Base-by-base conservation (phyloP, 257 asterid genomes). In the Solanum ahanhuiri region DNA sequence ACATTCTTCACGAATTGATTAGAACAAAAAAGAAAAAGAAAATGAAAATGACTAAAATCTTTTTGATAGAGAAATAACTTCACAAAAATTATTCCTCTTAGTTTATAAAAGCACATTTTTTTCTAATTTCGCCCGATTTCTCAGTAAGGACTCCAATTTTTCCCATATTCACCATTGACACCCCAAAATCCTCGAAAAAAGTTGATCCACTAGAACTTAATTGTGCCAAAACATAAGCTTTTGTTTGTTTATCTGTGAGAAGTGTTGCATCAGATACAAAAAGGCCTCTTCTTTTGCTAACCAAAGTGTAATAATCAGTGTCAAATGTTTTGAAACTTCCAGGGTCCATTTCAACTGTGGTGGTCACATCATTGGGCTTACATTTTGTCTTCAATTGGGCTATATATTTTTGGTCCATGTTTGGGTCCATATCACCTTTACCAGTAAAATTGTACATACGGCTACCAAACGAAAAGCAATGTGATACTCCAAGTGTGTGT, bases 181-280 rank as follows among this genome's bases (percentile, higher is more conserved):
- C 88, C 35, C 91, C 94, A 23, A 91, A 91, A 70, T 91, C 92
- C 66, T 88, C 69, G 37, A 90, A 90, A 91, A 91, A 90, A 81
- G 90, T 81, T 43, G 88, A 81, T 2, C 89, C 90, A 18, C 39
- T 7, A 2, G 57, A 20, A 3, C 3, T 81, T 30, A 90, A 82
- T 23, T 90, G 92, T 67, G 54, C 45, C 66, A 51, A 34, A 63
- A 91, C 89, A 66, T 91, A 90, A n/a, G 89, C 67, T 85, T 28
- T 89, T 30, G 92, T 87, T 86, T 89, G 91, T 18, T 1, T 10
- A 20, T 90, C 70, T 34, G 88, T 88, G 41, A 90, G 88, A 11
- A 91, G 87, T 66, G 92, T 89, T 79, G 91, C 87, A 83, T 90
- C 93, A 28, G 93, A 90, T 64, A 85, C 63, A 43, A 91, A 88